Conservation (phyloP, 495 filamentous ascomycete genomes). For the Penicillium longicatenatum region DNA sequence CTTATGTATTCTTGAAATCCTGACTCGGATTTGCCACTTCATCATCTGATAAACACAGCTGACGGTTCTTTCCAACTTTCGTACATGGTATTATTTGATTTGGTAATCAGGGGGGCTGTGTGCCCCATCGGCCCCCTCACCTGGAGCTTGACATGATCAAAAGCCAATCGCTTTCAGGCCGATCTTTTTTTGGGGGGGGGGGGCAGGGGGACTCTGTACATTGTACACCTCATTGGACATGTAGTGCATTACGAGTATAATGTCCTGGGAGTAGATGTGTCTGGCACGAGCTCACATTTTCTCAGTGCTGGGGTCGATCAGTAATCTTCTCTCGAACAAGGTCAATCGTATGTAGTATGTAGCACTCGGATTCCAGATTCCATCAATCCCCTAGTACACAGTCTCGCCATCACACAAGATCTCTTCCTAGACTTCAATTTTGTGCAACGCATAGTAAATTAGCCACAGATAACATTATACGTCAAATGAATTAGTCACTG, state of each 20-base stretch:
- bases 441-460: not conserved
- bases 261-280: not conserved
- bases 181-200: no score
- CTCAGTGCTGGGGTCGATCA: not conserved
- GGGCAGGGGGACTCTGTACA: no score
- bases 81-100: slow-evolving; percentile 1
- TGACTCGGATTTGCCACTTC: slow-evolving; percentile 11
- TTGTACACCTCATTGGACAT: not conserved
- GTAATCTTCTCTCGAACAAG: not conserved
- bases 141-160: slow-evolving; percentile 1
- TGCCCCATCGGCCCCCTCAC: not conserved
- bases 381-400: not conserved
- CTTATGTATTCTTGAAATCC: not conserved
- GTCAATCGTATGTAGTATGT: not conserved
- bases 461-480: not conserved
- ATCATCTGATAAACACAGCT: slow-evolving; percentile 11
- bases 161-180: slow-evolving; percentile 11
- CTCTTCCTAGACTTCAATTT: not conserved
- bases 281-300: not conserved
- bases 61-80: not conserved
- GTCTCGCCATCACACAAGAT: not conserved
- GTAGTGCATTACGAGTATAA: not conserved
- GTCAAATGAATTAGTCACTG: not conserved
- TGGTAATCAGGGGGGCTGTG: slow-evolving; percentile 18
- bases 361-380: not conserved